phyloP scores from a whole-genome alignment of 2,329 filamentous ascomycete species.

The Pyrenophora teres region DNA sequence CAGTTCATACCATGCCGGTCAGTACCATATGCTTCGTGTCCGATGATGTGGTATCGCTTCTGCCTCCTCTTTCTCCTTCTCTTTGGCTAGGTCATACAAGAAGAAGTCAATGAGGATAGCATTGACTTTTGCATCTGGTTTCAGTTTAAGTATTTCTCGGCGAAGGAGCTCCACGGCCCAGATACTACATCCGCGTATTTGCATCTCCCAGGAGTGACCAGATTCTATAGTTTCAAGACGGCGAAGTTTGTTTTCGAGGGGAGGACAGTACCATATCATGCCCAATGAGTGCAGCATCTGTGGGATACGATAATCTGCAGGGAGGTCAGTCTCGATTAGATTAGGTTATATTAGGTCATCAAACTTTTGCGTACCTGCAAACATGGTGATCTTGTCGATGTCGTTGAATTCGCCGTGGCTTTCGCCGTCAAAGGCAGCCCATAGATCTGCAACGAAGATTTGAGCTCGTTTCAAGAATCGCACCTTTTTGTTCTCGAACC shows the following conservation, averaged over 20 bases:
- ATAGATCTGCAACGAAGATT: constrained; percentile 92
- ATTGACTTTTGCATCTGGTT: constrained; percentile 75
- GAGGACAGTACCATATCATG: constrained; percentile 82
- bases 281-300: constrained; percentile 87
- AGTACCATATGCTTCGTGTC: constrained; percentile 96
- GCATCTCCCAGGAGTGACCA: constrained; percentile 80
- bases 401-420: constrained; percentile 81
- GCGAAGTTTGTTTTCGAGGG: constrained; percentile 72
- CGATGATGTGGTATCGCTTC: constrained; percentile 76
- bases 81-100: constrained; percentile 92
- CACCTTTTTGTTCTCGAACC: constrained; percentile 74
- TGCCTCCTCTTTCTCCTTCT: constrained; percentile 63
- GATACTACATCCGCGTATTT: constrained; percentile 89
- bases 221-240: constrained; percentile 67
- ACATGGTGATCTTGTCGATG: constrained; percentile 97
- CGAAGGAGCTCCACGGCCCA: constrained; percentile 93
- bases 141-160: constrained; percentile 73
- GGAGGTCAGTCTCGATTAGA: background rate
- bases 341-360: background rate
- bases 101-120: constrained; percentile 97
- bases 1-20: background rate
- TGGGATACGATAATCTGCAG: constrained; percentile 86
- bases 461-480: constrained; percentile 92
- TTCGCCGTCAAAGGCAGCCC: constrained; percentile 90
- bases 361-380: constrained; percentile 64